phyloP scores from a whole-genome alignment of 495 filamentous ascomycete genomes.

The Daldinia bambusicola region DNA sequence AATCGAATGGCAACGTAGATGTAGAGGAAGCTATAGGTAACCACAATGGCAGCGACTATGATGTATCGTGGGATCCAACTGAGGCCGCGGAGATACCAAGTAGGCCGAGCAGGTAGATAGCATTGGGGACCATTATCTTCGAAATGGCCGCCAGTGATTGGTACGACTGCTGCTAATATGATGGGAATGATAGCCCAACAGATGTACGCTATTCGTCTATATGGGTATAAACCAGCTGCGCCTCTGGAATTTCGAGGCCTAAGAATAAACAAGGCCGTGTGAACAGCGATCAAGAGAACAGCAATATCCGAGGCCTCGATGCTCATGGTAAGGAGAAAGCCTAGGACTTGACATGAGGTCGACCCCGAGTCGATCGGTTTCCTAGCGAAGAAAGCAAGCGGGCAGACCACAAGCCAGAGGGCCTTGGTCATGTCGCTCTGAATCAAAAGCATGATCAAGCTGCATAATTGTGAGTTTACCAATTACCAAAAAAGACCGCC shows the following conservation, averaged over 20 bases:
- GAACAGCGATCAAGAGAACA: conserved; percentile 74
- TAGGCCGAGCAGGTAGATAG: conserved; percentile 69
- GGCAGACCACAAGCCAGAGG: conserved; percentile 70
- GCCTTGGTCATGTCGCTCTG: conserved; percentile 75
- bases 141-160: conserved; percentile 62
- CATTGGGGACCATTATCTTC: conserved; percentile 73
- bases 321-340: conserved; percentile 71
- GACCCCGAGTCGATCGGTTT: conserved; percentile 61
- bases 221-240: conserved; percentile 68
- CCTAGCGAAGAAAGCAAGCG: conserved; percentile 61
- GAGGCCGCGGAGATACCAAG: conserved; percentile 72
- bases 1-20: conserved; percentile 63
- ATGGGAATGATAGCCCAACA: conserved; percentile 67
- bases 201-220: conserved; percentile 65
- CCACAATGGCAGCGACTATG: conserved; percentile 68
- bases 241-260: conserved; percentile 57
- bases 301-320: conserved; percentile 76
- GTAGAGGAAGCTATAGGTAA: conserved; percentile 73
- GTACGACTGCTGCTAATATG: conserved; percentile 69
- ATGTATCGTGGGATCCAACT: conserved; percentile 79
- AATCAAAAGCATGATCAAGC: conserved; percentile 76
- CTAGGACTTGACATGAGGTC: conserved; percentile 71
- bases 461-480: conserved; percentile 49
- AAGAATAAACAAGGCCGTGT: conserved; percentile 75
- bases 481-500: not conserved